Base-by-base conservation (phyloP, 768 basidiomycete genomes). In the Lentinula guzmanii region DNA sequence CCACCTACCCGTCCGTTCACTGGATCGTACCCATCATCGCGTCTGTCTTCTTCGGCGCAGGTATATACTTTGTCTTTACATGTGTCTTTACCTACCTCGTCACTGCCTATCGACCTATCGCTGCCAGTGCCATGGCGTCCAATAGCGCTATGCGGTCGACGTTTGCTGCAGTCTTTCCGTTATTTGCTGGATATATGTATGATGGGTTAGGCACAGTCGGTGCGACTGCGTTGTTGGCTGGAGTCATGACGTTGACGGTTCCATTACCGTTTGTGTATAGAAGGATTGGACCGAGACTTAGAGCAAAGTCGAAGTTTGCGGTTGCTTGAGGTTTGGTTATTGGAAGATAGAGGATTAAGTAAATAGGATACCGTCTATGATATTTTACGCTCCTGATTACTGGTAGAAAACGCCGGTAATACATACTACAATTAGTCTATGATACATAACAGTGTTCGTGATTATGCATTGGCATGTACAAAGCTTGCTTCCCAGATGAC, bases 11-110 rank as follows among this genome's bases (percentile, higher is more conserved):
- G 1, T 65, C 68, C 4, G 72, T 86, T 0, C 88, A 81, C 63
- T 89, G 86, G 84, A 84, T 89, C 33, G 80, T 82, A 0, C 85
- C 86, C 9, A 83, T 90, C 66, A 70, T 90, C 33, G 84, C 82
- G 2, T 85, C 82, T 3, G 69, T 84, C 1, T 87, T 87, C 0
- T 90, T 90, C 66, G 89, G 89, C 2, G 63, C 75, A 1, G 84
- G 86, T 2, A 74, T 81, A 1, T 89, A 86, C 66, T 90, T 83
- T 64, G 83, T 85, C 45, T 93, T 88, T 73, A 85, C 86, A 0
- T 82, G 82, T 7, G 84, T 83, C 3, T 90, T 89, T 72, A 87
- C 83, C 4, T 90, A 89, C 71, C 77, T 89, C 59, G 84, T 90
- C 61, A 86, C 86, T 50, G 79, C 83, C 1, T 90, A 89, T 70